Percentiles rank a stretch among this genome's conserved stretches.
phyloP scores from a whole-genome alignment of 306 rosid genomes.

The Carpinus viminea region DNA sequence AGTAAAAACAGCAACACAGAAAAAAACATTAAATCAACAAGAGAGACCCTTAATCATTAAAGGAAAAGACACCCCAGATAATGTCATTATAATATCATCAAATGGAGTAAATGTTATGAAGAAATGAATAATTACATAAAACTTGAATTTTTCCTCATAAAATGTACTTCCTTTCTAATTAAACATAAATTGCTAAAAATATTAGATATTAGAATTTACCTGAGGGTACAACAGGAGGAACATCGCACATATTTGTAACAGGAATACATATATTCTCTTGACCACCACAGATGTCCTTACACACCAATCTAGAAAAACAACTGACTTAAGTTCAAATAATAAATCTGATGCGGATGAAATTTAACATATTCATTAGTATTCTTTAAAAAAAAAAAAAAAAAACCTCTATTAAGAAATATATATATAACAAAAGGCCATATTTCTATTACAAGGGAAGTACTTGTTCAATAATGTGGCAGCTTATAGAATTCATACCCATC shows the following conservation, averaged over 20 bases:
- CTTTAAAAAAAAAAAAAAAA: not conserved
- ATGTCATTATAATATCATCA: not conserved
- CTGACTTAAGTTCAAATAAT: conserved; percentile 11
- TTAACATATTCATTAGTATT: not conserved
- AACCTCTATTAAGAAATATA: not conserved
- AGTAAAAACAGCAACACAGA: not conserved
- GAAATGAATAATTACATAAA: not conserved
- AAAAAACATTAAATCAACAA: not conserved
- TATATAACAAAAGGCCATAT: not conserved
- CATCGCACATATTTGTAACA: conserved; percentile 86
- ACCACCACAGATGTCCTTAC: conserved; percentile 78
- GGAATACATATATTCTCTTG: conserved; percentile 74
- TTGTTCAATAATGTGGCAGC: not conserved
- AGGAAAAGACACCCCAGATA: not conserved
- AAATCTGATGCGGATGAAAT: conserved; percentile 1
- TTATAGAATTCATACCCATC: conserved; percentile 35
- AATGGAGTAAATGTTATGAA: not conserved
- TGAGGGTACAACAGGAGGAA: conserved; percentile 77
- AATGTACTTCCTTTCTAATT: not conserved
- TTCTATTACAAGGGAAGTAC: not conserved
- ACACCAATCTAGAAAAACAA: conserved; percentile 63
- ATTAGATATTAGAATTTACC: conserved; percentile 49
- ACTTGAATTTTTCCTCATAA: not conserved
- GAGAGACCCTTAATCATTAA: not conserved
- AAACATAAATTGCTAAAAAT: not conserved